Conservation (phyloP, 495 filamentous ascomycete genomes). For the Penicillium longicatenatum region DNA sequence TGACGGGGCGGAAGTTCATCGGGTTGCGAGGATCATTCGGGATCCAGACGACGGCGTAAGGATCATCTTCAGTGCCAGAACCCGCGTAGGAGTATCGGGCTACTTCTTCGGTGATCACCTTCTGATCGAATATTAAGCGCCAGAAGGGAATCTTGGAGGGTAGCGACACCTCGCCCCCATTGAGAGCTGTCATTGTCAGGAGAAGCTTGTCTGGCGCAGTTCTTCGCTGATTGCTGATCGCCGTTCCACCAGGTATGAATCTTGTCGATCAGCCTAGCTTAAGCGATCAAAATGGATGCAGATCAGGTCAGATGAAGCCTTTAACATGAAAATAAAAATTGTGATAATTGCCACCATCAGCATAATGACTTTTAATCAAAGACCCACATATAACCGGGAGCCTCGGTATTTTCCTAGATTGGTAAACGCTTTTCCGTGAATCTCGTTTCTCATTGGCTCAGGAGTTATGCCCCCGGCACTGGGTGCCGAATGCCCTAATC, state of each 20-base stretch:
- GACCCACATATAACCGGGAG: constrained; percentile 16
- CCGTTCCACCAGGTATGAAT: background rate
- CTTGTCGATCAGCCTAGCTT: background rate
- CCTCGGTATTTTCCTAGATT: background rate
- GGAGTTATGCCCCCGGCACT: background rate
- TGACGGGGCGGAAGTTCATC: constrained; percentile 52
- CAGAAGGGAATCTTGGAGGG: constrained; percentile 38
- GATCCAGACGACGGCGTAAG: constrained; percentile 70
- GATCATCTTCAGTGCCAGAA: constrained; percentile 66
- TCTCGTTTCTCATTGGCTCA: background rate
- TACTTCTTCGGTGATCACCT: constrained; percentile 53
- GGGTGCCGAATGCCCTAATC: background rate
- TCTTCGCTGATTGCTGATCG: background rate
- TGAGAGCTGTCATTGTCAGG: constrained; percentile 11
- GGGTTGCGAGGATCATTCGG: constrained; percentile 68
- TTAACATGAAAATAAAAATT: background rate
- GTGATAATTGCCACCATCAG: constrained; percentile 5
- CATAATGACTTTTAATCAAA: constrained; percentile 3
- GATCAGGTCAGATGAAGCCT: background rate
- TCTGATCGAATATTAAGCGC: constrained; percentile 49
- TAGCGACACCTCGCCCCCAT: constrained; percentile 21
- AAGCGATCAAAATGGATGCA: background rate
- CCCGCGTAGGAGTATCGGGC: constrained; percentile 59
- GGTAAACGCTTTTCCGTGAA: background rate
- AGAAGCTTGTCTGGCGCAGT: background rate